Conservation (phyloP, 169 alveolate species). For the Cytauxzoon felis region DNA sequence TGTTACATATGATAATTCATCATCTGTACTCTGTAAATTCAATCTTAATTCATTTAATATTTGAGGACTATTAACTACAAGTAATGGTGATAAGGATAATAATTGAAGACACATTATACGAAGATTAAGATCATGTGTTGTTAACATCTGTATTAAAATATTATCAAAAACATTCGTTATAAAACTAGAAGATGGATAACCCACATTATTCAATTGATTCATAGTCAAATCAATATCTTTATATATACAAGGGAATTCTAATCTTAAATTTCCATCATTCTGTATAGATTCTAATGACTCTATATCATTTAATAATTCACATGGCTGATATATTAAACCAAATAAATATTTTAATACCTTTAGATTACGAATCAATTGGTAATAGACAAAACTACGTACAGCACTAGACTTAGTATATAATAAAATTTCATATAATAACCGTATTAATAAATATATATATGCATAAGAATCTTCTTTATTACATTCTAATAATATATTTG, state of each 20-base stretch:
- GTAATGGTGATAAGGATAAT: constrained; percentile 23
- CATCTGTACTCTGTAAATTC: constrained; percentile 24
- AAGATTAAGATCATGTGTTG: constrained; percentile 22
- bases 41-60: constrained; percentile 21
- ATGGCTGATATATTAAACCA: constrained; percentile 11
- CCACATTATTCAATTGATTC: constrained; percentile 14
- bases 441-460: constrained; percentile 46
- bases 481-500: constrained; percentile 41
- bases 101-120: constrained; percentile 28
- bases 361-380: constrained; percentile 37
- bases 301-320: neutral
- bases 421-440: constrained; percentile 53
- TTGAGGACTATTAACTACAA: constrained; percentile 45
- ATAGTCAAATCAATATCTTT: neutral
- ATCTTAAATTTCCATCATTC: too few relatives aligned
- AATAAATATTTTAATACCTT: constrained; percentile 23
- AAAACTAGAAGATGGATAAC: constrained; percentile 28
- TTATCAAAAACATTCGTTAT: constrained; percentile 26
- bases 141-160: constrained; percentile 28
- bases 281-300: too few relatives aligned
- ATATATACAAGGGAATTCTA: neutral
- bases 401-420: constrained; percentile 49
- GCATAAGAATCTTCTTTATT: constrained; percentile 42
- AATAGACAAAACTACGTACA: constrained; percentile 40
- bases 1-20: constrained; percentile 23